Evolutionary conservation across 805 yeast genomes (phyloP).

Genomic region (Metschnikowia gelsemii): DNA sequence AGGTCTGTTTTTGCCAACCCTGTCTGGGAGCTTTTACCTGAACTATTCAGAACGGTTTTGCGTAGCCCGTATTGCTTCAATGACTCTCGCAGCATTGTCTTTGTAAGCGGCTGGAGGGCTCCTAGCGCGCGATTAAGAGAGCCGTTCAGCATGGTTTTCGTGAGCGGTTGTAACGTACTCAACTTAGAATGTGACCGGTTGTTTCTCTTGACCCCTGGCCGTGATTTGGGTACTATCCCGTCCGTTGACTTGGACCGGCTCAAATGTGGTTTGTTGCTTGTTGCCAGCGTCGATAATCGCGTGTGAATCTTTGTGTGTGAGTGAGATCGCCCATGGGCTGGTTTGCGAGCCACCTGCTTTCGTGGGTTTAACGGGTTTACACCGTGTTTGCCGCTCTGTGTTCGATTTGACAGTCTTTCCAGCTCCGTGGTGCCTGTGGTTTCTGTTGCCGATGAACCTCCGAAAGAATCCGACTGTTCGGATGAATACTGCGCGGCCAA

Average conservation of each 20-base stretch:
- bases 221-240: conserved; percentile 30
- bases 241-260: conserved; percentile 44
- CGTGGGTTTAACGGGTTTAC: conserved; percentile 4
- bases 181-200: conserved; percentile 40
- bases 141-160: conserved; percentile 20
- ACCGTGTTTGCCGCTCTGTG: conserved; percentile 3
- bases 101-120: conserved; percentile 20
- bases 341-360: too few relatives aligned
- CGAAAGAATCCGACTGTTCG: background rate
- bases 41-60: conserved; percentile 17
- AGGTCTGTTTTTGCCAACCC: conserved; percentile 15
- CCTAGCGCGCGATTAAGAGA: conserved; percentile 12
- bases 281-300: conserved; percentile 12
- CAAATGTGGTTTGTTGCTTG: conserved; percentile 26
- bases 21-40: conserved; percentile 8
- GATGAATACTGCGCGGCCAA: too few relatives aligned
- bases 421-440: too few relatives aligned
- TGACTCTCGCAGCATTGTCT: conserved; percentile 20
- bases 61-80: conserved; percentile 14
- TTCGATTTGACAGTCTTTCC: conserved; percentile 1
- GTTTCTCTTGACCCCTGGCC: conserved; percentile 30
- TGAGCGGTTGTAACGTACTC: conserved; percentile 19
- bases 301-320: conserved; percentile 16
- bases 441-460: background rate
- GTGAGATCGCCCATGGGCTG: conserved; percentile 18